phyloP scores from a whole-genome alignment of 1,284 basidiomycete species.

The Cryptococcus wingfieldii region DNA sequence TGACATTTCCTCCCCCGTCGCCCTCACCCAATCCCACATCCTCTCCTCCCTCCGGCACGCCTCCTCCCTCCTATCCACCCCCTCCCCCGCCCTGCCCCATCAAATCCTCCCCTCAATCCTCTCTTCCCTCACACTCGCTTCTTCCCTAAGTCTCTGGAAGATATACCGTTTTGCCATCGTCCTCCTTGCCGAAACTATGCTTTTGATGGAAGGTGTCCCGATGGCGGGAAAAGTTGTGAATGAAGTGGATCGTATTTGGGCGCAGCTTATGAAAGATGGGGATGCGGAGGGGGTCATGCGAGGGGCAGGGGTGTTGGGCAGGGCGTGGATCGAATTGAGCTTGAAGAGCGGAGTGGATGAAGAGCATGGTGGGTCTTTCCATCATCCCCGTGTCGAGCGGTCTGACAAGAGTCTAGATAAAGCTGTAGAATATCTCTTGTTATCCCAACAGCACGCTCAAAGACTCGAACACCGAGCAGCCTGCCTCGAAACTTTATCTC shows the following conservation, averaged over 20 bases:
- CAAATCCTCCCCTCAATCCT: conserved; percentile 34
- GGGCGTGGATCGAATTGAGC: conserved; percentile 24
- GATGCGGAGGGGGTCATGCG: conserved; percentile 23
- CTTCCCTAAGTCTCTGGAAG: conserved; percentile 33
- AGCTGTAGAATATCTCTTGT: conserved; percentile 11
- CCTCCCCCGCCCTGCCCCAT: conserved; percentile 22
- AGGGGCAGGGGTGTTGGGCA: conserved; percentile 30
- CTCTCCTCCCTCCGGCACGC: conserved; percentile 16
- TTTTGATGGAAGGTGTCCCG: conserved; percentile 29
- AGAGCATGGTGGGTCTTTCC: background rate
- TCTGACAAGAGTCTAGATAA: conserved; percentile 2
- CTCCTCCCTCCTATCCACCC: conserved; percentile 17
- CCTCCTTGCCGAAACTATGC: conserved; percentile 30
- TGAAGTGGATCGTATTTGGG: conserved; percentile 22
- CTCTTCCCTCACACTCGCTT: conserved; percentile 27
- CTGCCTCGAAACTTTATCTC: conserved; percentile 8
- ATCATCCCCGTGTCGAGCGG: background rate
- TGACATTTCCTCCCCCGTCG: conserved; percentile 10
- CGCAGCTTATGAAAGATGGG: conserved; percentile 17
- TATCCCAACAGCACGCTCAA: conserved; percentile 8
- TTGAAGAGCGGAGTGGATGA: conserved; percentile 9
- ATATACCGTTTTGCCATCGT: conserved; percentile 33
- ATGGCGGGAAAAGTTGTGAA: conserved; percentile 22
- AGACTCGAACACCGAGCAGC: conserved; percentile 14
- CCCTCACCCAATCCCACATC: conserved; percentile 27